Base-by-base conservation (phyloP, 2,329 filamentous ascomycete genomes). In the Aspergillus pseudoterreus region DNA sequence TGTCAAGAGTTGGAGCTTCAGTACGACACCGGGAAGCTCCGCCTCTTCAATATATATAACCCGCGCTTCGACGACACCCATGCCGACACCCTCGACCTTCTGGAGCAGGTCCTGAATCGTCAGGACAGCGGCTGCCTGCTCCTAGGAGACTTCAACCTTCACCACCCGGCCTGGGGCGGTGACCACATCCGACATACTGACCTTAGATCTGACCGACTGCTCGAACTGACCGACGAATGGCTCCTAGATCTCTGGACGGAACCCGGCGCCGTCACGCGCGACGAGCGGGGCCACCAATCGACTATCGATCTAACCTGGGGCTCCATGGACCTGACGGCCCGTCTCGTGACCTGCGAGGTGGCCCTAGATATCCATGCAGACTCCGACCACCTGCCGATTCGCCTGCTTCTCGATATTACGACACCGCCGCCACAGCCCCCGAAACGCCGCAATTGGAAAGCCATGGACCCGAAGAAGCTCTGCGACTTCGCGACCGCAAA, bases 261-360 rank as follows among this genome's bases (percentile, higher is more conserved):
- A 6, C 32, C 32, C 3, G 56, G 56, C 15, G 48, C 45, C 4
- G 33, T 42, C 4, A 61, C 58, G 1, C 46, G 55, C 30, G n/a
- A 54, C 12, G 45, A 51, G 48, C 47, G 51, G 1, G 36, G 46
- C 38, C 47, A 52, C 39, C 41, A 45, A 2, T 55, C 50, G 35
- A 59, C 52, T 15, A 60, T 63, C 17, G 55, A 63, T 38, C 54
- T 61, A 5, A 57, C 52, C 42, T 61, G 58, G 39, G 38, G 46
- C 6, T 46, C 30, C 9, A 15, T 33, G 8, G 51, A 17, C 8
- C 47, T 58, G 10, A 32, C 47, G 10, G 19, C 21, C 11, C 49
- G 51, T 3, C 30, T 54, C 17, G 38, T 59, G 12, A 27, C 52
- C 8, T 56, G 51, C 36, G 52, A 57, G 24, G 39, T 54, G 10